Conservation (phyloP, 2,329 filamentous ascomycete genomes). For the Stylonectria norvegica region DNA sequence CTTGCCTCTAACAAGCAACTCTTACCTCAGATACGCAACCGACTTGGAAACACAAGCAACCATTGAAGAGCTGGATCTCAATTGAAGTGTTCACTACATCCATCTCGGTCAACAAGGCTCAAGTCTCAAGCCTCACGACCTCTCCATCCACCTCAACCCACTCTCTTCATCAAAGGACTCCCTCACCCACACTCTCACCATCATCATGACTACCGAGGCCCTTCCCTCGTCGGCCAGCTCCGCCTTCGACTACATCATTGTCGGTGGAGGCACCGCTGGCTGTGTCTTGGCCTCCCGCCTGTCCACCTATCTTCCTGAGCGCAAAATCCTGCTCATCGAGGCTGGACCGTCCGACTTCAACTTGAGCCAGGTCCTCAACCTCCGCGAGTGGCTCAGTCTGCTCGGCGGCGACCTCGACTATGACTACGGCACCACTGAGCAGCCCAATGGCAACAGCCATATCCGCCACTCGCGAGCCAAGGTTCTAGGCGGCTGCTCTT, state of each 20-base stretch:
- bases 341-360: slow-evolving; percentile 86
- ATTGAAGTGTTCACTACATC: no score
- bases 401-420: slow-evolving; percentile 87
- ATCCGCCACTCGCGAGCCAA: slow-evolving; percentile 91
- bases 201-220: slow-evolving; percentile 64
- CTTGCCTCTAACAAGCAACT: no score
- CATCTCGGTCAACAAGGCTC: no score
- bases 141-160: no score
- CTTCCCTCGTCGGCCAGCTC: slow-evolving; percentile 61
- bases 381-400: slow-evolving; percentile 82
- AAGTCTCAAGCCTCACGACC: no score
- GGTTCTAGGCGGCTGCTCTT: slow-evolving; percentile 88
- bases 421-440: slow-evolving; percentile 84
- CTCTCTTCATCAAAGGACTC: slow-evolving; percentile 3
- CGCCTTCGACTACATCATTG: slow-evolving; percentile 79
- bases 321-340: slow-evolving; percentile 79
- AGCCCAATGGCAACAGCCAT: slow-evolving; percentile 87
- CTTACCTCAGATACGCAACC: no score
- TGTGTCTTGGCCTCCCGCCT: slow-evolving; percentile 80
- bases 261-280: slow-evolving; percentile 81
- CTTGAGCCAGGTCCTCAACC: slow-evolving; percentile 79
- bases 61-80: no score
- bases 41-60: no score
- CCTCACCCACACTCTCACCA: slow-evolving; percentile 1
- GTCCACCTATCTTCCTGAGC: slow-evolving; percentile 78